These are phyloP conservation scores for Proliferodiscus dingleyae DNA, from an alignment of 2,329 filamentous ascomycete species.

Conservation along the genomic window DNA sequence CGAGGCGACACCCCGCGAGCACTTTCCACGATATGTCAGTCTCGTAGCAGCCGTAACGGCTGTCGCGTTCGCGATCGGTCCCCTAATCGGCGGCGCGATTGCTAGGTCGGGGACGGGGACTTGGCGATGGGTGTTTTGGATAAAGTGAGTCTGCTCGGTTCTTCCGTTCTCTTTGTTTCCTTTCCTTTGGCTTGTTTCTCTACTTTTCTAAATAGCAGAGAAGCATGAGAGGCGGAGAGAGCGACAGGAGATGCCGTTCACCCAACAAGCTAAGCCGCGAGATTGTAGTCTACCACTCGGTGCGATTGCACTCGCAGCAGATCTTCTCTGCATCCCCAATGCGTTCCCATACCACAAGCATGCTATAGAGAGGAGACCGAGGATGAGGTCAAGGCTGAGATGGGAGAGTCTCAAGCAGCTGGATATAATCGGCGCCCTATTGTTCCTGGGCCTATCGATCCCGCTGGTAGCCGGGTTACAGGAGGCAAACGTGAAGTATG, in stretches of 20 bases:
- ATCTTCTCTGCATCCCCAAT: no score
- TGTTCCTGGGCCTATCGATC: conserved; percentile 49
- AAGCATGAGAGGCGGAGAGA: no score
- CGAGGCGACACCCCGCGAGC: conserved; percentile 40
- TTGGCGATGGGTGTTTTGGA: conserved; percentile 15
- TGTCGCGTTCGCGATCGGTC: conserved; percentile 13
- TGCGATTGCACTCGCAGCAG: no score
- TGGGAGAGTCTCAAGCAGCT: conserved; percentile 33
- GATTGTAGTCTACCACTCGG: no score
- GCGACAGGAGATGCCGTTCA: no score
- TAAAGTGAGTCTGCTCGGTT: conserved; percentile 34
- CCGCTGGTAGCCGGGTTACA: conserved; percentile 56
- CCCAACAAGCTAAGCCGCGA: no score
- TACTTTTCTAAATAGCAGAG: conserved; percentile 33
- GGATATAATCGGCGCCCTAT: conserved; percentile 49
- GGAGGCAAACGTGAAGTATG: conserved; percentile 18
- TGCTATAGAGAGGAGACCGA: neutral
- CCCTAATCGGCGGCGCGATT: conserved; percentile 15
- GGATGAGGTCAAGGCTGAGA: neutral
- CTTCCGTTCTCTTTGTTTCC: conserved; percentile 45
- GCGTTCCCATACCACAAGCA: conserved; percentile 39
- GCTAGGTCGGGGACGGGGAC: conserved; percentile 7
- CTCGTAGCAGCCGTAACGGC: conserved; percentile 45
- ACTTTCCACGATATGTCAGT: conserved; percentile 31
- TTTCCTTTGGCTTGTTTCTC: conserved; percentile 40